Conservation (phyloP, 2,329 filamentous ascomycete genomes). For the Arthrocladium fulminans region DNA sequence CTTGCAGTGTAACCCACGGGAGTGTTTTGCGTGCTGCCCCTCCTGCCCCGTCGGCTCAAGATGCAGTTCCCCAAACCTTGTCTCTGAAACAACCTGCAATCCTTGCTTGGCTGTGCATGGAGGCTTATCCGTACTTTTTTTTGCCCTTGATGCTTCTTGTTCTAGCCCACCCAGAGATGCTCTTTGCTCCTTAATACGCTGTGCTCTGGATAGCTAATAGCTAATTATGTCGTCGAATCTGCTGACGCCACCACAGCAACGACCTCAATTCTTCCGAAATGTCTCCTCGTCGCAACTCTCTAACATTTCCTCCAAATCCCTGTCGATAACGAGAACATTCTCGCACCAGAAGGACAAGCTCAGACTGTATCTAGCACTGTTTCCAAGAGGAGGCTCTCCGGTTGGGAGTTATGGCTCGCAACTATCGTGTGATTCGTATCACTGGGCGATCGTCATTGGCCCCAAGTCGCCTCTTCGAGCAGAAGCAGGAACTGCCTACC, state of each 20-base stretch:
- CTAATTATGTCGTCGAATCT: not conserved
- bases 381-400: constrained; percentile 17
- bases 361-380: constrained; percentile 20
- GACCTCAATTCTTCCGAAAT: constrained; percentile 16
- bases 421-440: constrained; percentile 21
- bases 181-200: too few species aligned
- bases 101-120: too few species aligned
- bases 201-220: not conserved
- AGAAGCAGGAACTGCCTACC: constrained; percentile 18
- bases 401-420: constrained; percentile 14
- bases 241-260: constrained; percentile 6
- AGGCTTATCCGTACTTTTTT: too few species aligned
- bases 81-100: too few species aligned
- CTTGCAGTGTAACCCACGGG: too few species aligned
- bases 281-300: constrained; percentile 14
- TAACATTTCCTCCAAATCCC: constrained; percentile 6
- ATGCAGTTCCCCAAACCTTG: too few species aligned
- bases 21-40: too few species aligned
- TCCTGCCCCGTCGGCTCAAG: too few species aligned
- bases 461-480: constrained; percentile 14
- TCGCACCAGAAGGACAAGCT: constrained; percentile 15
- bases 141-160: too few species aligned
- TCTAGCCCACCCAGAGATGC: too few species aligned
- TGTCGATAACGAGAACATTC: constrained; percentile 7
- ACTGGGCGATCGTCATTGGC: constrained; percentile 19